Evolutionary conservation across 2,329 filamentous ascomycete species (phyloP), one percentile per base, ranked within the genome.

Genomic region (Clarireedia paspali): DNA sequence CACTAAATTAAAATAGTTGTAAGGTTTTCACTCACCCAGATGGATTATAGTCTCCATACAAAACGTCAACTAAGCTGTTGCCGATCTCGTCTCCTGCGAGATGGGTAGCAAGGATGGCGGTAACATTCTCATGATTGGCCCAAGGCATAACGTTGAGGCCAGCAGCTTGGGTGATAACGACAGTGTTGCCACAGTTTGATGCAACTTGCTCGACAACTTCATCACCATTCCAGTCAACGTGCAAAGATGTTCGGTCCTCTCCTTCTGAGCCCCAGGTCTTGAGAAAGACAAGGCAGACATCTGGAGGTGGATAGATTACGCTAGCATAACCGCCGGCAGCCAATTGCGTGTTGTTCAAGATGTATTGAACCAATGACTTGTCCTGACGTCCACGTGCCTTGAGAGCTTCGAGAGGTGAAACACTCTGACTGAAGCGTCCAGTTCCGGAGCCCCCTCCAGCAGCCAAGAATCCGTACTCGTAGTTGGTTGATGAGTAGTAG

Each of bases 201-300:
- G 76, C 73, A 45, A 88, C 83, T 50, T 67, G 60, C 1, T 59
- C 59, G 3, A 61, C 58, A 1, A 64, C 60, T 6, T 42, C 7
- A 10, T 53, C 57, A 2, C 57, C 56, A 27, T 63, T 48, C 61
- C 60, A 65, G 17, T 64, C 60, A 6, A 53, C 27, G 26, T 60
- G 45, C 0, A 67, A 60, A 14, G 57, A 50, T 0, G 79, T 73
- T 49, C 82, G 76, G 57, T 89, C 77, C 59, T 78, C 86, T 1
- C 85, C 87, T 70, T 95, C 89, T 1, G 84, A 83, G 0, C 85
- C 81, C 69, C 85, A 88, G 7, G 76, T 78, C 64, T 87, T 87
- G 59, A 81, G 77, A 61, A 87, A 81, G 1, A 85, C 80, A 3
- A 86, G 69, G 62, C 89, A 94, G 10, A 89, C 76, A 59, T 91